Evolutionary conservation across 768 basidiomycete species (phyloP).

Genomic region (Boletus rubescentipes): DNA sequence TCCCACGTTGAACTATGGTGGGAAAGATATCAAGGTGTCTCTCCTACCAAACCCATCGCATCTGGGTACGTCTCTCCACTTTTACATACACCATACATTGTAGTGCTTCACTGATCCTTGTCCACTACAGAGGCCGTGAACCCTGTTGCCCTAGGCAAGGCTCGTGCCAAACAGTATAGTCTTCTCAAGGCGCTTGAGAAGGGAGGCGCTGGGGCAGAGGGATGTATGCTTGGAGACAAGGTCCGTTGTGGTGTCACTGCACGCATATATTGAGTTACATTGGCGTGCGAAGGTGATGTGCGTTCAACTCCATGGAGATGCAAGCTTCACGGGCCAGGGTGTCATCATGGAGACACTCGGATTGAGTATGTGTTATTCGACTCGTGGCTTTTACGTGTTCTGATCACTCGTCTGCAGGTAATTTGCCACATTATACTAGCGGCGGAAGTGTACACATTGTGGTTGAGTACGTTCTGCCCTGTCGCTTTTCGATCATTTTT

Average conservation of each 20-base stretch:
- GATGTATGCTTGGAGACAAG: constrained; percentile 34
- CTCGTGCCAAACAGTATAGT: constrained; percentile 86
- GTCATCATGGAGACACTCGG: constrained; percentile 87
- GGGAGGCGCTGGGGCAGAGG: constrained; percentile 18
- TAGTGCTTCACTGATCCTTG: neutral
- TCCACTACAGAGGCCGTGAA: constrained; percentile 70
- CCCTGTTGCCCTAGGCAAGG: constrained; percentile 85
- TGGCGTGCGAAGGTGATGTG: constrained; percentile 69
- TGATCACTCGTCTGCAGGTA: constrained; percentile 45
- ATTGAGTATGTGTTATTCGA: constrained; percentile 52
- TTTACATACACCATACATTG: neutral
- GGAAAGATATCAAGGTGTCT: constrained; percentile 60
- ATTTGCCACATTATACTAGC: constrained; percentile 87
- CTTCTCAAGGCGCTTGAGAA: constrained; percentile 64
- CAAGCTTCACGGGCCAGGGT: constrained; percentile 88
- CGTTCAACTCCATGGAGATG: constrained; percentile 90
- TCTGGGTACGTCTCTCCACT: constrained; percentile 42
- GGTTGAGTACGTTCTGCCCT: constrained; percentile 64
- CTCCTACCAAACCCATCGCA: constrained; percentile 82
- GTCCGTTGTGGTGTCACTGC: constrained; percentile 3
- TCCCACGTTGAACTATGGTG: constrained; percentile 56
- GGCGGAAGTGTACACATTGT: constrained; percentile 91
- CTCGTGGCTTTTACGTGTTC: neutral
- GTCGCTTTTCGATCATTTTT: neutral
- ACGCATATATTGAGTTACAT: constrained; percentile 9